These are phyloP conservation scores for Zoysia matrella DNA, from an alignment of 202 grass and related monocot species.

Conservation along the genomic window DNA sequence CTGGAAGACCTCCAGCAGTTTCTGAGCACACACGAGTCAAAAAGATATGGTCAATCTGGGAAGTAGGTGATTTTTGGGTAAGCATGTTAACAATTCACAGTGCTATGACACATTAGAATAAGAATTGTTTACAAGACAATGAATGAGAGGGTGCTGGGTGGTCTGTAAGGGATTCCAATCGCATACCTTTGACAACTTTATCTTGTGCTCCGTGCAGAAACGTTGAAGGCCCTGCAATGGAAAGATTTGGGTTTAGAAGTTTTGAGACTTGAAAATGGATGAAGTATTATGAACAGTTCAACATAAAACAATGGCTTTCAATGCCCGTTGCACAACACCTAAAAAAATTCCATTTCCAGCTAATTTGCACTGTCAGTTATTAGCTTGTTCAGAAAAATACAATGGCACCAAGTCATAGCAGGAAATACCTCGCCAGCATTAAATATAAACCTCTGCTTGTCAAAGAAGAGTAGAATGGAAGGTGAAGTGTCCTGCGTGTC, in stretches of 20 bases:
- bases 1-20: conserved; percentile 98
- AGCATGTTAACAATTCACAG: conserved; percentile 28
- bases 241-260: conserved; percentile 2
- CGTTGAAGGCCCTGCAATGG: conserved; percentile 87
- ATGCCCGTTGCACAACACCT: neutral
- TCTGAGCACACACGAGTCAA: conserved; percentile 95
- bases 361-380: neutral
- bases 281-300: neutral
- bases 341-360: conserved; percentile 11
- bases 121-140: conserved; percentile 14
- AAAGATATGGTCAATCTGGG: conserved; percentile 93
- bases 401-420: neutral
- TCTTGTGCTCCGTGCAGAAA: conserved; percentile 98
- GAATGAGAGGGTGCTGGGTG: neutral
- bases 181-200: conserved; percentile 93
- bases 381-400: conserved; percentile 29
- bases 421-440: conserved; percentile 90
- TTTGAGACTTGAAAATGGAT: neutral
- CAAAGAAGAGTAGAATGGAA: conserved; percentile 93
- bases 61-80: conserved; percentile 27
- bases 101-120: conserved; percentile 14
- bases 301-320: neutral
- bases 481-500: conserved; percentile 95
- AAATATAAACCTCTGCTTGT: conserved; percentile 91
- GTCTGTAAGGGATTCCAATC: neutral